Conservation (phyloP, 192 early-diverging fungal species). For the Entomortierella lignicola region DNA sequence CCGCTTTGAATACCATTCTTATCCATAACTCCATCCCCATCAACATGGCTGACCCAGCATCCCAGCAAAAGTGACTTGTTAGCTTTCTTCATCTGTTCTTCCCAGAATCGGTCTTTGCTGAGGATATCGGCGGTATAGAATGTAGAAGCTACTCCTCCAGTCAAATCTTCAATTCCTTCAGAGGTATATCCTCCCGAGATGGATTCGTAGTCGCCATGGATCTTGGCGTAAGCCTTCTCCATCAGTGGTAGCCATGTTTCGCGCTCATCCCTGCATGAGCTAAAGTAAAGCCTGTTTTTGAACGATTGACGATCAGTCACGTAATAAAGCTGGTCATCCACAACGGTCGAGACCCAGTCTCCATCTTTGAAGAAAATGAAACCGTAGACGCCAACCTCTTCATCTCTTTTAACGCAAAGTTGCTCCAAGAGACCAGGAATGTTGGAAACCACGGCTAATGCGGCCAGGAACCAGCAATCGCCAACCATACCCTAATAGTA, state of each 20-base stretch:
- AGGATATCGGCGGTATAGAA: conserved; percentile 53
- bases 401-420: conserved; percentile 61
- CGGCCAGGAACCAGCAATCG: conserved; percentile 65
- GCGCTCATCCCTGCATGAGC: conserved; percentile 33
- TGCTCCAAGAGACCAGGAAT: conserved; percentile 49
- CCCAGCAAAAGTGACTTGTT: conserved; percentile 28
- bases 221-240: conserved; percentile 68
- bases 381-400: conserved; percentile 63
- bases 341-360: conserved; percentile 56
- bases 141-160: conserved; percentile 52
- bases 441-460: conserved; percentile 50
- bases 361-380: conserved; percentile 66
- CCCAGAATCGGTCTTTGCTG: conserved; percentile 57
- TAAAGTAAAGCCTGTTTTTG: conserved; percentile 27
- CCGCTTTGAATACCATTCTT: conserved; percentile 32
- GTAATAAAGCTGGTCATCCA: conserved; percentile 60
- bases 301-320: neutral
- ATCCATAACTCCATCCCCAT: neutral
- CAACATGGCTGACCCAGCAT: conserved; percentile 24
- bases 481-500: conserved; percentile 46
- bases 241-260: conserved; percentile 65
- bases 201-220: conserved; percentile 59
- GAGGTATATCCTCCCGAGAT: conserved; percentile 49
- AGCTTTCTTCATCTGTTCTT: conserved; percentile 37
- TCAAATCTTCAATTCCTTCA: conserved; percentile 62